Evolutionary conservation across 306 rosid genomes (phyloP).

Genomic region (Castanea sativa): DNA sequence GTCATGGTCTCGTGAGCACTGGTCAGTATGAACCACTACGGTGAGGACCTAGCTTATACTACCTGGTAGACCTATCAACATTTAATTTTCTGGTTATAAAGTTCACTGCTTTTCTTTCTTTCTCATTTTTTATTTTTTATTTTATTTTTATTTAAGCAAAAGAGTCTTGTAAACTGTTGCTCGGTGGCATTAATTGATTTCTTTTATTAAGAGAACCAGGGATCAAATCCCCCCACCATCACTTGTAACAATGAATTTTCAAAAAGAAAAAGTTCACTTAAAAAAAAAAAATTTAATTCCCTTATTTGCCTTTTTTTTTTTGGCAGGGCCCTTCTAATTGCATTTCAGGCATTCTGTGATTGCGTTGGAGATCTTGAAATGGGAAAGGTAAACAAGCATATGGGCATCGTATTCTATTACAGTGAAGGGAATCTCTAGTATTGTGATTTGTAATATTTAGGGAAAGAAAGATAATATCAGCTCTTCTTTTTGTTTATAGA

Average conservation of each 20-base stretch:
- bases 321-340: constrained; percentile 82
- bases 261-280: too few relatives aligned
- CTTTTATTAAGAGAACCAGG: too few relatives aligned
- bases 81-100: not conserved
- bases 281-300: not conserved
- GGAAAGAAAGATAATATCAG: constrained; percentile 16
- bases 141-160: not conserved
- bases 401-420: not conserved
- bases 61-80: constrained; percentile 1
- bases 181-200: too few relatives aligned
- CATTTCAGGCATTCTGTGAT: constrained; percentile 96
- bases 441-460: constrained; percentile 16
- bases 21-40: constrained; percentile 82
- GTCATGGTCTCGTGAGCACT: constrained; percentile 70
- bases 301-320: constrained; percentile 13
- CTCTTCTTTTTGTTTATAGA: constrained; percentile 45
- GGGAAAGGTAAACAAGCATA: constrained; percentile 77
- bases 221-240: too few relatives aligned
- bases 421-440: not conserved
- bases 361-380: constrained; percentile 99
- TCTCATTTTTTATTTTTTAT: not conserved
- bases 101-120: not conserved
- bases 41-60: constrained; percentile 36
- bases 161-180: too few relatives aligned
- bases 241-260: too few relatives aligned